These are phyloP conservation scores for Neohortaea acidophila DNA, from an alignment of 495 filamentous ascomycete genomes.

Conservation along the genomic window DNA sequence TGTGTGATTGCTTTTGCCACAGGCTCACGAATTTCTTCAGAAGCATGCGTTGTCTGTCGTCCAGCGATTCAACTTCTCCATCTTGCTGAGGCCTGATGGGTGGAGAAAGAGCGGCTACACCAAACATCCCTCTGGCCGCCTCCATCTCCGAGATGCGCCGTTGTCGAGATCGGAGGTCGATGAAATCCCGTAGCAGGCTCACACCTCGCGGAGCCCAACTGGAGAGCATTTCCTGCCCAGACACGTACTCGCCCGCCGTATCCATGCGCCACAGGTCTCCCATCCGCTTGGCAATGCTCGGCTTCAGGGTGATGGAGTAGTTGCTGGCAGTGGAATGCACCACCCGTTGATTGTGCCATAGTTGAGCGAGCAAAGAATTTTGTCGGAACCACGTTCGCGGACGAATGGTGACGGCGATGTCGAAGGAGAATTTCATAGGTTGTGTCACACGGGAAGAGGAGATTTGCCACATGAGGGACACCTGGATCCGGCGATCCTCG, in stretches of 20 bases:
- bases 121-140: conserved; percentile 56
- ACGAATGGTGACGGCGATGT: conserved; percentile 66
- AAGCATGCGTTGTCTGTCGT: conserved; percentile 29
- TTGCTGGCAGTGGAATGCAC: conserved; percentile 74
- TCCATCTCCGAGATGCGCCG: conserved; percentile 63
- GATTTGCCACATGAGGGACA: conserved; percentile 72
- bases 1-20: conserved; percentile 62
- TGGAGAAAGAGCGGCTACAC: conserved; percentile 15
- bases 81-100: conserved; percentile 8
- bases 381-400: conserved; percentile 72
- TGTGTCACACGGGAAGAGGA: conserved; percentile 60
- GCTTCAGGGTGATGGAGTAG: conserved; percentile 73
- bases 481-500: conserved; percentile 81
- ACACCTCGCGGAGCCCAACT: conserved; percentile 82
- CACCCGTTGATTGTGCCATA: conserved; percentile 72
- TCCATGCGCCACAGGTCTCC: conserved; percentile 96
- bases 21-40: conserved; percentile 58
- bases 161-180: conserved; percentile 52
- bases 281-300: conserved; percentile 74
- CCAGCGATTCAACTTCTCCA: conserved; percentile 3
- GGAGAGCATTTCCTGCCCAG: conserved; percentile 73
- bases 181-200: conserved; percentile 71
- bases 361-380: conserved; percentile 67
- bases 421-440: conserved; percentile 70
- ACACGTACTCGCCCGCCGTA: conserved; percentile 82